Conservation (phyloP, 768 basidiomycete genomes). For the Pulveroboletus sp. region DNA sequence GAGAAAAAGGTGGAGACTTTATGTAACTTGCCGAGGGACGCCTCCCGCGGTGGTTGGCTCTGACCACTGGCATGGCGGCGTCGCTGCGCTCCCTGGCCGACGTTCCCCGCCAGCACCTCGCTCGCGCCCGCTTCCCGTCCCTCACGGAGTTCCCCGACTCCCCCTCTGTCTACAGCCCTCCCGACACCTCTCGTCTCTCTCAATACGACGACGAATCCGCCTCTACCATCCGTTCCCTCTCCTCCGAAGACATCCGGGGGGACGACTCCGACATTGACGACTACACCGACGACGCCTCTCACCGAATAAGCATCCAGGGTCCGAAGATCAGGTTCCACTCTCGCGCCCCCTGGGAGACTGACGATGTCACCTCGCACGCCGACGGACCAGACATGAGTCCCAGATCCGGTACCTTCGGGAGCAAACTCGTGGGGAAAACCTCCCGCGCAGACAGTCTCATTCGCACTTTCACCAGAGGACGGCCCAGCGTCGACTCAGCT, state of each 20-base stretch:
- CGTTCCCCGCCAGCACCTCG: conserved; percentile 34
- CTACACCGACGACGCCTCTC: conserved; percentile 41
- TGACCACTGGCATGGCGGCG: conserved; percentile 37
- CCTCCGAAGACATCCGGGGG: conserved; percentile 30
- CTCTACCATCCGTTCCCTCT: conserved; percentile 26
- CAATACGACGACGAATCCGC: conserved; percentile 49
- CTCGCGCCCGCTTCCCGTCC: conserved; percentile 47
- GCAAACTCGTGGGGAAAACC: conserved; percentile 28
- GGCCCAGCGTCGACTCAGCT: conserved; percentile 65
- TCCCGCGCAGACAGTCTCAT: conserved; percentile 36
- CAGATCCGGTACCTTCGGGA: conserved; percentile 29
- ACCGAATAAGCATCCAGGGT: conserved; percentile 70
- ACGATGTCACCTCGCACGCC: conserved; percentile 43
- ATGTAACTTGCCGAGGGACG: conserved; percentile 18
- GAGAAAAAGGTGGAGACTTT: conserved; percentile 20
- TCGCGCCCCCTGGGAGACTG: conserved; percentile 77
- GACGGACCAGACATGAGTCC: conserved; percentile 43
- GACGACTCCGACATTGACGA: conserved; percentile 36
- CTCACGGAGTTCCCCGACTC: conserved; percentile 60
- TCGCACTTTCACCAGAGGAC: conserved; percentile 45
- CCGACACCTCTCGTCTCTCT: conserved; percentile 52
- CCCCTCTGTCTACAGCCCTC: conserved; percentile 64
- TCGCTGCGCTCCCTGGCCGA: conserved; percentile 38
- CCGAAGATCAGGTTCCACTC: conserved; percentile 82
- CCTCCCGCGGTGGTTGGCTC: conserved; percentile 7